Base-by-base conservation (phyloP, 2,329 filamentous ascomycete species). In the Ophiostoma novo-ulmi region DNA sequence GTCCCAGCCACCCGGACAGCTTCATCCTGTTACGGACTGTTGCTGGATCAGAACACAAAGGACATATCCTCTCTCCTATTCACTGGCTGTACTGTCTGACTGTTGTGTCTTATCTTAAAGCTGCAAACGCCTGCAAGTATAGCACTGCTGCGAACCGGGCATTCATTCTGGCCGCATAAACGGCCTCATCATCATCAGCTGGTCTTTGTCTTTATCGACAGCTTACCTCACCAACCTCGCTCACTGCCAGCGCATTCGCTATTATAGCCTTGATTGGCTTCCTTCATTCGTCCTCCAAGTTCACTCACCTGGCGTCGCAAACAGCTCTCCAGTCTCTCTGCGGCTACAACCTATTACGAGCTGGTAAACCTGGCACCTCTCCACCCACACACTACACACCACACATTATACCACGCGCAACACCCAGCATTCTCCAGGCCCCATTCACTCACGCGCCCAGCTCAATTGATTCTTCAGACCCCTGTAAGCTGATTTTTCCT, bases 271-370 rank as follows among this genome's bases (percentile, higher is more conserved):
- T 63, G 26, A 36, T 63, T 63, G 58, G 58, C 31, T 36, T 63
- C 52, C 52, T n/a, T 26, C 52, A 58, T 22, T 26, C 22, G n/a
- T 26, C n/a, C 44, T 26, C n/a, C 44, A 48, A 48, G 13, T 26
- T 36, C 35, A n/a, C 35, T 64, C 61, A 38, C 61, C 17, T 64
- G 55, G 65, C 67, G 67, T 58, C 70, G 38, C 70, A 69, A 71
- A 69, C 67, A 44, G 35, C 61, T 64, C 61, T 31, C 31, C 58
- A 63, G 36, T 31, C 52, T 64, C 69, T 66, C 72, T 48, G 55
- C 66, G 36, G 61, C 69, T 36, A 41, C 68, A 71, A 44, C 71
- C 70, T 71, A 73, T 71, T 69, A 58, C 69, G 41, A 72, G 70
- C 71, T 73, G 68, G 26, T 68, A 71, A 71, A 52, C 67, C 36